Evolutionary conservation across 2,329 filamentous ascomycete species (phyloP), one percentile per base, ranked within the genome.

Genomic region (Venturia aucupariae): DNA sequence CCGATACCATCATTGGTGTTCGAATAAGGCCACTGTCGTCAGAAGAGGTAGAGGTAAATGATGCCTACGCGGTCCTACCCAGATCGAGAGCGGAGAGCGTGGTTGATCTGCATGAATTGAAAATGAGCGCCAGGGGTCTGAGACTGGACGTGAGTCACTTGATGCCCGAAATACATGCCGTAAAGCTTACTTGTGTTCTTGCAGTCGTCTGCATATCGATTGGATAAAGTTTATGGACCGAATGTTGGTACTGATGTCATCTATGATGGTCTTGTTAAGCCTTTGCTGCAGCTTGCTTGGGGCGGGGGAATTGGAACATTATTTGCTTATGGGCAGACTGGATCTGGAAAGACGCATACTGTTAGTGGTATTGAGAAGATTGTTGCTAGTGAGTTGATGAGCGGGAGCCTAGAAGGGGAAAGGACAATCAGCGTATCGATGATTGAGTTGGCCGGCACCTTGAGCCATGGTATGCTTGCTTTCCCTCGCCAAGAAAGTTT

Each of bases 301-400:
- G 68, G 72, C 27, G 80, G 81, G 15, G 78, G 79, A 22, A 74
- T 81, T 27, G 75, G 76, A 19, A 82, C 80, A n/a, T 69, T 82
- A 42, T 80, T 81, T 57, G 78, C 77, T 73, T 99, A 99, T 72
- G 94, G 94, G 55, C 94, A 99, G 76, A 99, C 94, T 0, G 94
- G 94, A 3, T 94, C 92, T 24, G 94, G 94, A 66, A 99, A 99
- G 81, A 99, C 94, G 0, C 90, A 88, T 72, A 97, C 94, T 4
- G 99, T 99, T 94, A 95, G 90, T 11, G 94, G 90, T 2, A 89
- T 87, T 0, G 90, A 97, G 70, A 94, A 94, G 69, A 97, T 99
- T 88, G 99, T 99, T 66, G 93, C 94, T 1, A 85, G 90, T 68
- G 92, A 97, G 80, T 96, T 99, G 68, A 96, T 97, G 75, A 84